Evolutionary conservation across 2,329 filamentous ascomycete genomes (phyloP), one percentile per base, ranked within the genome.

Genomic region (Botrytis sinoallii): DNA sequence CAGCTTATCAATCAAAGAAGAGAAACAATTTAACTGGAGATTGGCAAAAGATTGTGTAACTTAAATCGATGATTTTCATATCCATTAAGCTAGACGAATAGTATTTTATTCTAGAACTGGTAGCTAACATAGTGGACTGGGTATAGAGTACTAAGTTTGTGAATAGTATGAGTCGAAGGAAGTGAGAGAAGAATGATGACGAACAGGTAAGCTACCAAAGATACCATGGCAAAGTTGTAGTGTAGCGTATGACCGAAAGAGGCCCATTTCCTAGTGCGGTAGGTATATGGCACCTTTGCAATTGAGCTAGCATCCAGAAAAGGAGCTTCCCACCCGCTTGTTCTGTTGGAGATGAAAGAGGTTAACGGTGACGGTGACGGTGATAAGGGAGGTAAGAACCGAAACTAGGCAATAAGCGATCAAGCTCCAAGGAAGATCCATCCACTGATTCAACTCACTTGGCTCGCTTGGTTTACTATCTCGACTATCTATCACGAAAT

Each of bases 1-100:
- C 12, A 55, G 60, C 32, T 71, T 71, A 71, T 71, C 52, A 72
- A 66, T 68, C 73, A 68, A 70, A 60, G 69, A 57, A n/a, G n/a
- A 48, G n/a, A 48, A 64, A 32, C 12, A 18, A 14, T 57, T 59
- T 35, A 38, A 32, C 20, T 46, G 16, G n/a, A 25, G 32, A 40
- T 69, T 69, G n/a, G 29, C 52, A 38, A 35, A 35, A 12, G n/a
- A 61, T 61, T 22, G 57, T 38, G 42, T 48, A 38, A 48, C 42
- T 29, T 9, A 29, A 32, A n/a, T n/a, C 10, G 22, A 67, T 20
- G 29, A 16, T 40, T 29, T 29, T 6, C 44, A 25, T 18, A 18
- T 7, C n/a, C 14, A 57, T n/a, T 1, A 29, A 57, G 48, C n/a
- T 57, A 57, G 52, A 57, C 12, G 52, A 29, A 57, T 18, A 4